Evolutionary conservation across 257 asterid species (phyloP), one percentile per base, ranked within the genome.

Genomic region (Penstemon davidsonii): DNA sequence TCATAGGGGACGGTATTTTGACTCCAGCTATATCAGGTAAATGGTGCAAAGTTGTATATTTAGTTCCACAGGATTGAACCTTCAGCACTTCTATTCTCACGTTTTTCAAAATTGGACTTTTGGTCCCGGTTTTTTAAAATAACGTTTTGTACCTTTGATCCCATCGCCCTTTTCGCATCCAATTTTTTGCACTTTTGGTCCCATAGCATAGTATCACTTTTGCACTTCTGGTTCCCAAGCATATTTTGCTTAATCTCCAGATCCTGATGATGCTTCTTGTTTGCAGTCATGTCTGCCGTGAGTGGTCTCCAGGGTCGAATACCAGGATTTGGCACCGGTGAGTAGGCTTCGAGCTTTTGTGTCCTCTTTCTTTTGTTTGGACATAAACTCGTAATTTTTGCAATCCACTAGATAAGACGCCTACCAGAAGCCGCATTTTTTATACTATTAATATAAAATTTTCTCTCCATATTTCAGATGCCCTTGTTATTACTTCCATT

Each of bases 11-110:
- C 64, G 97, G 98, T 69, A 90, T 92, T 78, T 78, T 92, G 64
- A 92, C 98, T 40, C 98, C 98, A 19, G 98, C 98, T 49, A 90
- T 92, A 63, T 90, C 98, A 78, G 98, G 98, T 90, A 77, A 38
- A 57, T 47, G 33, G 33, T n/a, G 33, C 33, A 25, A 25, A 25
- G 33, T 25, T 25, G 33, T 2, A 25, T 25, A 25, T 25, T 25
- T 25, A 25, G 33, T 25, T 25, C 33, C 33, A 25, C 1, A 25
- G 33, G 33, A 25, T 25, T 25, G 33, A 25, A 25, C 33, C 33
- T 25, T 25, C 33, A 25, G 1, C 33, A 25, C 33, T 25, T 25
- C 33, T 25, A 25, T 25, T 25, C 33, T 25, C 33, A 25, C 33
- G 2, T 25, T 25, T 25, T 25, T 1, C 18, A 15, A 15, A 15